Percentiles rank a stretch among this genome's conserved stretches.
Conservation (phyloP, 345 rosid genomes). For the Salix koriyanagi region DNA sequence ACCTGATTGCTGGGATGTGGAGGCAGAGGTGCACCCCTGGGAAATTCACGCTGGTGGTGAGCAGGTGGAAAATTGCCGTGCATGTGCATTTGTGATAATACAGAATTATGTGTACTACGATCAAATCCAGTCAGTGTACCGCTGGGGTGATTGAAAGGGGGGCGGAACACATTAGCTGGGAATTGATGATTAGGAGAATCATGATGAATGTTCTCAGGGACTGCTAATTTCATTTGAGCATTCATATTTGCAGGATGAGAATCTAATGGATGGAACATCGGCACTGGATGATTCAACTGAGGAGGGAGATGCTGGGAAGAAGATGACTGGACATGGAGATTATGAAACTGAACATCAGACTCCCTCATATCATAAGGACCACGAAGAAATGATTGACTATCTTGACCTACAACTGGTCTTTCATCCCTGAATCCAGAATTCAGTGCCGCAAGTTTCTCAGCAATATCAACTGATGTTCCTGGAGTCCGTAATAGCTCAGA, state of each 20-base stretch:
- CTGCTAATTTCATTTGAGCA: slow-evolving; percentile 58
- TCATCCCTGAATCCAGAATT: slow-evolving; percentile 54
- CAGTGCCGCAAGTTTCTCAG: slow-evolving; percentile 60
- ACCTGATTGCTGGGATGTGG: slow-evolving; percentile 56
- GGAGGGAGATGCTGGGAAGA: slow-evolving; percentile 45
- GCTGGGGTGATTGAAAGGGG: slow-evolving; percentile 57
- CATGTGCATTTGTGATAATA: slow-evolving; percentile 65
- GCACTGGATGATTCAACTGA: slow-evolving; percentile 55
- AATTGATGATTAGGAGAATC: slow-evolving; percentile 55
- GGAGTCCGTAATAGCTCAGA: slow-evolving; percentile 38
- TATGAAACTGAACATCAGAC: slow-evolving; percentile 41
- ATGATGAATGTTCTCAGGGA: slow-evolving; percentile 52
- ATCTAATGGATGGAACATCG: slow-evolving; percentile 49
- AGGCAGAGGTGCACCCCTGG: slow-evolving; percentile 38
- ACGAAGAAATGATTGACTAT: slow-evolving; percentile 42
- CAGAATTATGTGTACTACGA: slow-evolving; percentile 48
- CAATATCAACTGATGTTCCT: slow-evolving; percentile 41
- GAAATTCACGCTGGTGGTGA: slow-evolving; percentile 52
- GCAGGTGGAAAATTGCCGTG: slow-evolving; percentile 54
- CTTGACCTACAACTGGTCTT: slow-evolving; percentile 49
- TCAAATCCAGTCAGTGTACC: slow-evolving; percentile 56
- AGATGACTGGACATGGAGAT: slow-evolving; percentile 37
- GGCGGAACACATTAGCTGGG: slow-evolving; percentile 51
- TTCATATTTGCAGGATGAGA: slow-evolving; percentile 52
- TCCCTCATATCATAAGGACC: slow-evolving; percentile 50